Evolutionary conservation across 495 filamentous ascomycete species (phyloP).

Genomic region (Penicillium steckii): DNA sequence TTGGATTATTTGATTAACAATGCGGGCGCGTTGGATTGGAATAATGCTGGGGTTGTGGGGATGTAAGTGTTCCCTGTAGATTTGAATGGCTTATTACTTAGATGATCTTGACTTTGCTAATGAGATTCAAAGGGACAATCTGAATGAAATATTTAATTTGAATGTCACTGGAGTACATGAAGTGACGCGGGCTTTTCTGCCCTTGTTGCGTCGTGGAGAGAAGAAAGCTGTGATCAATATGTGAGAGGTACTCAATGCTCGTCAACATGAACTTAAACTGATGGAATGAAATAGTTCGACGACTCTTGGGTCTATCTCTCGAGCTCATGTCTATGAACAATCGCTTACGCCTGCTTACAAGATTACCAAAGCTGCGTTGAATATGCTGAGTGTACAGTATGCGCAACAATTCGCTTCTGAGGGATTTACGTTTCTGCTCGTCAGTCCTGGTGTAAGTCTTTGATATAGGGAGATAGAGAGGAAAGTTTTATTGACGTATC

Average conservation of each 20-base stretch:
- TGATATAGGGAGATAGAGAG: too few relatives aligned
- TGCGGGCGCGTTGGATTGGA: slow-evolving; percentile 33
- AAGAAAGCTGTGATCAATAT: slow-evolving; percentile 50
- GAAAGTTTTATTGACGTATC: not conserved
- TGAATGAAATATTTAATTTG: slow-evolving; percentile 38
- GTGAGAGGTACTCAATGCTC: slow-evolving; percentile 19
- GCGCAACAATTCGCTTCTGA: slow-evolving; percentile 36
- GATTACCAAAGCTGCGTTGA: slow-evolving; percentile 51
- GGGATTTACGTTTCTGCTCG: slow-evolving; percentile 44
- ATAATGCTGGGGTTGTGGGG: slow-evolving; percentile 21
- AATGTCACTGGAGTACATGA: slow-evolving; percentile 46
- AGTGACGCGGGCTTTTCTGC: slow-evolving; percentile 44
- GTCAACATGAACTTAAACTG: not conserved
- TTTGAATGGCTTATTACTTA: not conserved
- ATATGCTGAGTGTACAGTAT: slow-evolving; percentile 51
- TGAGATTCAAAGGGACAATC: slow-evolving; percentile 38
- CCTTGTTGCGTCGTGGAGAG: slow-evolving; percentile 41
- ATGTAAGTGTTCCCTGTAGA: slow-evolving; percentile 28
- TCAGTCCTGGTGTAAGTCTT: slow-evolving; percentile 47
- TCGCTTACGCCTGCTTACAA: slow-evolving; percentile 45
- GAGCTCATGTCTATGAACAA: slow-evolving; percentile 15
- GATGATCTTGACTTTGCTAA: too few relatives aligned
- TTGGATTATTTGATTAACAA: slow-evolving; percentile 57
- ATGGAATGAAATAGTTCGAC: slow-evolving; percentile 22
- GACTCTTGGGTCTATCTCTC: slow-evolving; percentile 43